phyloP scores from a whole-genome alignment of 2,329 filamentous ascomycete genomes.

The Penicillium aurantiogriseum region DNA sequence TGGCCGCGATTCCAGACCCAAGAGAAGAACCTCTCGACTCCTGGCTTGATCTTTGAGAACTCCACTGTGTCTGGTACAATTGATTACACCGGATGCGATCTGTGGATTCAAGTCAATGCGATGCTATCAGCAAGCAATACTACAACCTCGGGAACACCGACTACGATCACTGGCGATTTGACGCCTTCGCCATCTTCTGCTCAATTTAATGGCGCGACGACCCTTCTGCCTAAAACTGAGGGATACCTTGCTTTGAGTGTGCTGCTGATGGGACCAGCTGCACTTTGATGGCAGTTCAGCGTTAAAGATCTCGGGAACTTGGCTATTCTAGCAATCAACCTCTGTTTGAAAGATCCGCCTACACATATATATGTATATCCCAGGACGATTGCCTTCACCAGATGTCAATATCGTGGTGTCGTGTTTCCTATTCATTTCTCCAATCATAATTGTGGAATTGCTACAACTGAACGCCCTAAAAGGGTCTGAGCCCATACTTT shows the following conservation, averaged over 20 bases:
- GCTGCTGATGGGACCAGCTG: neutral
- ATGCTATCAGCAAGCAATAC: neutral
- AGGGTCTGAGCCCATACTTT: neutral
- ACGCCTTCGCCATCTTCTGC: neutral
- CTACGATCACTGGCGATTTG: neutral
- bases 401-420: neutral
- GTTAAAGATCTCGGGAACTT: neutral
- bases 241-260: neutral
- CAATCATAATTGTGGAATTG: neutral
- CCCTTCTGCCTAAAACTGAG: neutral
- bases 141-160: neutral
- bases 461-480: neutral
- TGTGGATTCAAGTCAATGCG: slow-evolving; percentile 17
- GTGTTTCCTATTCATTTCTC: neutral
- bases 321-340: neutral
- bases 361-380: neutral
- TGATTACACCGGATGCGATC: slow-evolving; percentile 15
- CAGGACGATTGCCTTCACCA: neutral
- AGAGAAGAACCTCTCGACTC: neutral
- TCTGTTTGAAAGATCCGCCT: neutral
- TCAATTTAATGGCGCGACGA: neutral
- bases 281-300: neutral
- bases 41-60: slow-evolving; percentile 17
- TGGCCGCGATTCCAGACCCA: slow-evolving; percentile 19
- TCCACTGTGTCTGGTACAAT: slow-evolving; percentile 9